Base-by-base conservation (phyloP, 352 stramenopile genomes). In the Phytophthora cactorum region DNA sequence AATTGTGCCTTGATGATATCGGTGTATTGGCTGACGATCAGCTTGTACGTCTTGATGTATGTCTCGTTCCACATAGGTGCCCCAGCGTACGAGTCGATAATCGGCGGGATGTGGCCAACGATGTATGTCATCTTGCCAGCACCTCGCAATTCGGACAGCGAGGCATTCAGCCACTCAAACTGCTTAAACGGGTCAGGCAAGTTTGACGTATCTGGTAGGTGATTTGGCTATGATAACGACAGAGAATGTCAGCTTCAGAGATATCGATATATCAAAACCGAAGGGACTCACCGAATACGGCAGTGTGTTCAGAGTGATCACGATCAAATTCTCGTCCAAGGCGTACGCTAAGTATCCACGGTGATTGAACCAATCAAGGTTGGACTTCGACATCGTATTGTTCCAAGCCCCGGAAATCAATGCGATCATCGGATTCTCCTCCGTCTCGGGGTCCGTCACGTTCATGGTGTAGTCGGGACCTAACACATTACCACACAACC, bases 51-150 rank as follows among this genome's bases (percentile, higher is more conserved):
- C 0, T 76, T 63, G 22, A 97, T 88, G 72, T 98, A 98, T 59
- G 78, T 65, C 34, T 88, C 72, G 39, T 93, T 82, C 92, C 94
- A 98, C 59, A 96, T 79, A 4, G 93, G 81, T 4, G 81, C 72
- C 15, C 89, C 89, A 5, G 77, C 68, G 66, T 91, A 97, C 54
- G 88, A 96, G 56, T 95, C 92, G 25, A 98, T 82, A 43, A 96
- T 82, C 5, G 94, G 94, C 10, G 92, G 81, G 59, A 98, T 97
- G 63, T 98, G 94, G 10, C 92, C 92, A 31, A 91, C 78, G 45
- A 98, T 92, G 60, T 93, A 97, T 14, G 89, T 90, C 28, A 84
- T 79, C 46, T 86, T 84, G 12, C 78, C 70, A 11, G 59, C 55
- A 17, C 65, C 47, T 6, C 69, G 66, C 28, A 93, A 71, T 5